Evolutionary conservation across 768 basidiomycete genomes (phyloP), one percentile per base, ranked within the genome.

Genomic region (Suillus decipiens): DNA sequence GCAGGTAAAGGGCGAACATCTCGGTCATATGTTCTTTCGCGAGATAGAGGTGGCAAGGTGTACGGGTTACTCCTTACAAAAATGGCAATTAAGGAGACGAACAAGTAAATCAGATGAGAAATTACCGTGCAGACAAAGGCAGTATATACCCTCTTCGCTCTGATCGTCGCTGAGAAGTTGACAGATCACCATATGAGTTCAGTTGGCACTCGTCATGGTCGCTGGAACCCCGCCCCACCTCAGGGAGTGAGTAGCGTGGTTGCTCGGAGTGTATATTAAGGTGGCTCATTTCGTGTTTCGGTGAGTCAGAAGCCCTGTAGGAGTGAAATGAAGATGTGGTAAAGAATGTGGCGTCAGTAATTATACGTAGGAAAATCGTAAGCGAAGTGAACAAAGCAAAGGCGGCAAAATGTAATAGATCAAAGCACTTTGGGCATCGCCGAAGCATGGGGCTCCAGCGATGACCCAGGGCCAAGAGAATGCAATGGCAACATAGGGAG

Each of bases 1-100:
- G 74, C 71, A 63, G 64, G 72, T 47, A 74, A 68, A 58, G 76
- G 69, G 61, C 74, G 70, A 48, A 71, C 70, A 74, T 75, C 72
- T 39, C 69, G 74, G 72, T 72, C 72, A 71, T 70, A 66, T 68
- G 69, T 71, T 57, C 68, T 69, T 59, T 75, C 72, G 59, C 71
- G 72, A 64, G 74, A 64, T 61, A 74, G 66, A 65, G 74, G 68
- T 66, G 74, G 74, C 63, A 74, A 66, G 61, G 64, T 75, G 73
- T 75, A 74, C 70, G 70, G 75, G 62, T 65, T 65, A 19, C 28
- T 57, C 19, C 51, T 53, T 53, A 17, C 28, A 28, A 28, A 6
- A 8, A 57, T 2, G 17, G 24, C 15, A 39, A 56, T 57, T 41
- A 24, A 12, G 6, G 56, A 28, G 17, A 41, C 10, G 17, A 14